Evolutionary conservation across 2,329 filamentous ascomycete species (phyloP), one percentile per base, ranked within the genome.

Genomic region (Penicillium frequentans): DNA sequence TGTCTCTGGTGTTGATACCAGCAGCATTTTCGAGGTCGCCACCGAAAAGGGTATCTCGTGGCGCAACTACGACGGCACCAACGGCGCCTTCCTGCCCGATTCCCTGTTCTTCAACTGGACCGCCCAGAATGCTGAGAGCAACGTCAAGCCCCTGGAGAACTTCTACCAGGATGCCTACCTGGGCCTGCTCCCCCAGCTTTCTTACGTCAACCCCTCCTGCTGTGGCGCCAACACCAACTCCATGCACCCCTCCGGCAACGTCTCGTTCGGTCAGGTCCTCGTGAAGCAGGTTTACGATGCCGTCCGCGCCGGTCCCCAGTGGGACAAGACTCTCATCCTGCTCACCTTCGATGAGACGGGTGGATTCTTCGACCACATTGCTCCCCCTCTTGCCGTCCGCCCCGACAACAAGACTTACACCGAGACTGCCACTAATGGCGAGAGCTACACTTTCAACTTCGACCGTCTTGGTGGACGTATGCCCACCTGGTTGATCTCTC

Each of bases 251-350:
- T 62, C 59, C 21, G 71, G 72, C 24, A 68, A 71, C 55, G 64
- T 74, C 54, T 73, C 70, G 21, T 70, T 68, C 55, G 72, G 72
- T 33, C 69, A 75, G 59, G 65, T 67, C 43, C 67, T 76, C 19
- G 62, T 75, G 47, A 74, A 75, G 66, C 64, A 73, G 49, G 61
- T 75, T 57, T 75, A 75, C 56, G 72, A 75, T 23, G 64, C 72
- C 31, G 49, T 74, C 45, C 72, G 72, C 57, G 63, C 68, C 35
- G 62, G 70, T 7, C 69, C 70, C 14, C 70, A 74, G 53, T 75
- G 72, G 72, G 65, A 75, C 10, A 66, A 72, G 55, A 71, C 70
- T 37, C 64, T 74, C 13, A 64, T 73, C 19, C 56, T 75, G 21
- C 50, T 75, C 46, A 73, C 70, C 49, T 75, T 69, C 57, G 72